A percentile compares a stretch with the other conserved stretches of the same genome.
Conservation (phyloP, 306 rosid genomes). For the Dryas octopetala region DNA sequence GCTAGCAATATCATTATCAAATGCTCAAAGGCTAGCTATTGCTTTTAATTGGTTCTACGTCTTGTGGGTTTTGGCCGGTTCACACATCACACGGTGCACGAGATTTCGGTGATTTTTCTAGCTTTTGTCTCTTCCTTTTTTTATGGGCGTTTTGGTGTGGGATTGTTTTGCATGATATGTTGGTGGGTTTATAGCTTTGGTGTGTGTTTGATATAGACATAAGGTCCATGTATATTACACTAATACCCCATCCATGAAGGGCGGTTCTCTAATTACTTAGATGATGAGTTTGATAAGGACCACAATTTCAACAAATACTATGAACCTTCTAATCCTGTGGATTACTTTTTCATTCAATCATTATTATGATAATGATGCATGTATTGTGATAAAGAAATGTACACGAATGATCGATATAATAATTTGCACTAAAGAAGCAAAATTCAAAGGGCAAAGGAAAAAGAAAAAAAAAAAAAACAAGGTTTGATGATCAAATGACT, state of each 20-base stretch:
- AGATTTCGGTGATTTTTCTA: constrained; percentile 30
- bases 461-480: no score
- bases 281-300: constrained; percentile 22
- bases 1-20: neutral
- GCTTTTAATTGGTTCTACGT: neutral
- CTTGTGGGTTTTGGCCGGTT: constrained; percentile 12
- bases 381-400: neutral
- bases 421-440: no score
- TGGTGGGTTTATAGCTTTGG: constrained; percentile 4
- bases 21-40: neutral
- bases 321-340: constrained; percentile 25
- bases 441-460: no score
- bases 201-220: constrained; percentile 6
- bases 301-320: constrained; percentile 19
- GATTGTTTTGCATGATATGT: constrained; percentile 16
- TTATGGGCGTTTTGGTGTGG: constrained; percentile 6
- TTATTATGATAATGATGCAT: constrained; percentile 12
- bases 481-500: no score
- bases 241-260: neutral
- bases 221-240: constrained; percentile 23
- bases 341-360: constrained; percentile 18
- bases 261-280: neutral
- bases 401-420: no score
- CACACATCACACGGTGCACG: constrained; percentile 44
- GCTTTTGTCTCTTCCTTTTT: constrained; percentile 20